Base-by-base conservation (phyloP, 1,139 yeast species). In the Taphrina communis region DNA sequence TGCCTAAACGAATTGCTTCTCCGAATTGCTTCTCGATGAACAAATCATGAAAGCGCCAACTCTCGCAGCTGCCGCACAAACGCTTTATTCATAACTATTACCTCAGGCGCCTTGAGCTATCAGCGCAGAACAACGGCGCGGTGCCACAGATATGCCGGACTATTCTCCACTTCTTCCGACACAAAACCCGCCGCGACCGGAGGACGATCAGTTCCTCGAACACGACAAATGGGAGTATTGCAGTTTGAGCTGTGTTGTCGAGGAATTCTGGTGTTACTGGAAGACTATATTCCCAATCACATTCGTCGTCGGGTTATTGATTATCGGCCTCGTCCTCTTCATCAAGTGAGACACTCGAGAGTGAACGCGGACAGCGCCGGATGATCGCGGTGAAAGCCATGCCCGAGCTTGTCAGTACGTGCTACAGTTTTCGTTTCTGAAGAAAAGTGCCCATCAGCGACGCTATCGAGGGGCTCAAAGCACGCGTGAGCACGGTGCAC, bases 191-290 rank as follows among this genome's bases (percentile, higher is more conserved):
- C 67, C 67, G 2, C 42, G 61, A 12, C 67, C 67, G 7, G 67
- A 63, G 19, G 67, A 63, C 44, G 67, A 63, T 25, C 67, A 53
- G 35, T 63, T 63, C 48, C 31, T 63, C 39, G 61, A 53, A 39
- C 67, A 63, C 38, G 67, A 63, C 51, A 53, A 46, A 7, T 63
- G 67, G 67, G 55, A 53, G 46, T 44, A 46, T 14, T 63, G 67
- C 61, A 42, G 55, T 14, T 38, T 55, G 39, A 42, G 55, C 19
- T 63, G 67, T 50, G 55, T 63, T 2, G 67, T 48, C 12, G 67
- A 63, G 52, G 67, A 63, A 31, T 63, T 63, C 41, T 63, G 67
- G 67, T 63, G 67, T 55, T 63, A 63, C 17, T 63, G 67, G 67
- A 63, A 63, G 61, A 63, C 67, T 12, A 63, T 63, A 21, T 63